Base-by-base conservation (phyloP, 1,139 yeast species). In the Magnusiomyces clavatus region DNA sequence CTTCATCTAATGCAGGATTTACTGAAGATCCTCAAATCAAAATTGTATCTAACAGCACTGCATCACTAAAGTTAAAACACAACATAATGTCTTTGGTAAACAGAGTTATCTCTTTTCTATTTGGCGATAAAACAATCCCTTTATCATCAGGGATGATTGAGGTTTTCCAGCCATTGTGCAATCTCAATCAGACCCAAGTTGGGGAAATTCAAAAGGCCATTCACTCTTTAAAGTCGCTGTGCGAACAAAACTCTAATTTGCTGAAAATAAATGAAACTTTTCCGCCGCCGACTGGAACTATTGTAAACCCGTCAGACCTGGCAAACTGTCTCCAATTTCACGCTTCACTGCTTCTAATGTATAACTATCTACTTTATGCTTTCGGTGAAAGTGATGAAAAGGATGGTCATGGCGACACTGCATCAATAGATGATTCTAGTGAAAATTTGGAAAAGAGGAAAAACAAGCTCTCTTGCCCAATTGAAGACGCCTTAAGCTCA, bases 251-350 rank as follows among this genome's bases (percentile, higher is more conserved):
- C 10, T 44, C 42, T 13, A 36, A 46, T n/a, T 44, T 47, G 24
- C 49, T 52, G 6, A 52, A 52, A 40, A 20, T 37, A 4, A 19
- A 35, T 14, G 47, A 40, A 6, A 16, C 31, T n/a, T 24, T 42
- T 16, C 35, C 49, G 1, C 48, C 46, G 3, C 41, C 38, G 20
- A n/a, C 46, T n/a, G 48, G 51, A 10, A 17, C 14, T 5, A 12
- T 3, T n/a, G 16, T 47, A 19, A 52, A 49, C 24, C 55, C 55
- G 4, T 35, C 55, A 13, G 39, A 39, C n/a, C 38, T 52, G 13
- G 45, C 51, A 10, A 50, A 47, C 31, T 49, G 46, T 38, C 43
- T 45, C 24, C 48, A 45, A 14, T 37, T 19, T 14, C n/a, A 37
- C 20, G 35, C 42, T 10, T 19, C 35, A 16, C 16, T n/a, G 19